phyloP scores from a whole-genome alignment of 1,139 yeast species.

The Pichia sp. region DNA sequence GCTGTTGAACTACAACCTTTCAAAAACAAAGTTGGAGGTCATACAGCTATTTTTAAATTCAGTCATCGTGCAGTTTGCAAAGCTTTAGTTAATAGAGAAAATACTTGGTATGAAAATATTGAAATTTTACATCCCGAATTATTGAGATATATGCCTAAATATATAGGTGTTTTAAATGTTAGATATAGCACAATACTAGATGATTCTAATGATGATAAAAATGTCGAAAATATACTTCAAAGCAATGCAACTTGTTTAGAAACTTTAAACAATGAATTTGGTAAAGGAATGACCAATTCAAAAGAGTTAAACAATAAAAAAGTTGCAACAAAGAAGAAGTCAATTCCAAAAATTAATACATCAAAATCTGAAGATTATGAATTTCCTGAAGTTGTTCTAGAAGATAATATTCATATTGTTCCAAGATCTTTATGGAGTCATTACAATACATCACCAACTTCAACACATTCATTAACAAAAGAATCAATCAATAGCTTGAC shows the following conservation, averaged over 20 bases:
- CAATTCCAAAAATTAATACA: neutral
- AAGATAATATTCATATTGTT: conserved; percentile 83
- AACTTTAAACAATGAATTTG: neutral
- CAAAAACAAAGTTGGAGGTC: conserved; percentile 94
- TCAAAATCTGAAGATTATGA: conserved; percentile 5
- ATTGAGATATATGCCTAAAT: conserved; percentile 80
- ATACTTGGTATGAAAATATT: conserved; percentile 83
- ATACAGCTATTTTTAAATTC: conserved; percentile 90
- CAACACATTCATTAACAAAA: neutral
- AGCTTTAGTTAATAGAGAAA: conserved; percentile 83
- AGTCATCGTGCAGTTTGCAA: conserved; percentile 94
- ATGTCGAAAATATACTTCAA: neutral
- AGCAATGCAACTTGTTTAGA: neutral
- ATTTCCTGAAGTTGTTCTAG: conserved; percentile 71
- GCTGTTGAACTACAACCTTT: conserved; percentile 86
- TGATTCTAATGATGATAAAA: conserved; percentile 11
- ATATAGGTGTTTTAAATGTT: conserved; percentile 89
- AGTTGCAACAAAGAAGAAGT: neutral
- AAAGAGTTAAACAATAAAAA: neutral
- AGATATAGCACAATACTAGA: conserved; percentile 54
- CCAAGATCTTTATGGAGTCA: conserved; percentile 70
- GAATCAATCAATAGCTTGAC: conserved; percentile 26
- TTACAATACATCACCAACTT: conserved; percentile 44
- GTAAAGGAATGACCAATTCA: neutral
- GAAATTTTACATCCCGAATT: conserved; percentile 73